Conservation (phyloP, 2,329 filamentous ascomycete species). For the Penicillium corylophilum region DNA sequence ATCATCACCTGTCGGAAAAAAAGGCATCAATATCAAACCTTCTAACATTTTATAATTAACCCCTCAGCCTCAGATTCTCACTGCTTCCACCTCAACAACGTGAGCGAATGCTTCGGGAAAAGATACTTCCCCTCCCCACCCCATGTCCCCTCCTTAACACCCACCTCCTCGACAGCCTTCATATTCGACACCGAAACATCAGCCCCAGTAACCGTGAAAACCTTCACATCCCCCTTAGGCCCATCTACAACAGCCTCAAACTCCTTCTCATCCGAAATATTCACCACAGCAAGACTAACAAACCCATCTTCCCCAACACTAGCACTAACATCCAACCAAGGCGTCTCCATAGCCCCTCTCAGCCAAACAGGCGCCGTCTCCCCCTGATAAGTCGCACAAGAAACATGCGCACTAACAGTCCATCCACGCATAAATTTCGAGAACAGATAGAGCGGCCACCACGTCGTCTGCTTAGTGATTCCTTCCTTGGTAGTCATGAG, state of each 20-base stretch:
- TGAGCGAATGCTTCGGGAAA: conserved; percentile 70
- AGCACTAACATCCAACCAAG: conserved; percentile 53
- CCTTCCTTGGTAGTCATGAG: conserved; percentile 68
- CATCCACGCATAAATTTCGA: conserved; percentile 71
- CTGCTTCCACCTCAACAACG: conserved; percentile 60
- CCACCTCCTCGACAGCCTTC: conserved; percentile 61
- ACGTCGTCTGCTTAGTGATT: conserved; percentile 69
- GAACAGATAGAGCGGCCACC: conserved; percentile 72
- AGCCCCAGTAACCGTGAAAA: conserved; percentile 63
- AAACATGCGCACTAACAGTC: conserved; percentile 66
- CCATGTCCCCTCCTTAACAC: conserved; percentile 62
- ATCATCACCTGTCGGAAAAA: too few relatives aligned
- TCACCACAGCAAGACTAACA: conserved; percentile 69
- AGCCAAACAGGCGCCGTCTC: conserved; percentile 43
- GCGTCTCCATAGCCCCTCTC: conserved; percentile 58
- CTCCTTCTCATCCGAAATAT: conserved; percentile 62
- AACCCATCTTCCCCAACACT: conserved; percentile 54
- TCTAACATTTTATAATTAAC: background rate
- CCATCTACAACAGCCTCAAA: conserved; percentile 63
- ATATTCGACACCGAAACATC: conserved; percentile 62
- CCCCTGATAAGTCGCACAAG: conserved; percentile 63
- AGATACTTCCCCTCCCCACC: conserved; percentile 60
- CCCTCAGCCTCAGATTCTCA: background rate
- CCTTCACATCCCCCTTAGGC: conserved; percentile 52
- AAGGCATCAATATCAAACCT: background rate